phyloP scores from a whole-genome alignment of 768 basidiomycete species.

The Russula vinacea region DNA sequence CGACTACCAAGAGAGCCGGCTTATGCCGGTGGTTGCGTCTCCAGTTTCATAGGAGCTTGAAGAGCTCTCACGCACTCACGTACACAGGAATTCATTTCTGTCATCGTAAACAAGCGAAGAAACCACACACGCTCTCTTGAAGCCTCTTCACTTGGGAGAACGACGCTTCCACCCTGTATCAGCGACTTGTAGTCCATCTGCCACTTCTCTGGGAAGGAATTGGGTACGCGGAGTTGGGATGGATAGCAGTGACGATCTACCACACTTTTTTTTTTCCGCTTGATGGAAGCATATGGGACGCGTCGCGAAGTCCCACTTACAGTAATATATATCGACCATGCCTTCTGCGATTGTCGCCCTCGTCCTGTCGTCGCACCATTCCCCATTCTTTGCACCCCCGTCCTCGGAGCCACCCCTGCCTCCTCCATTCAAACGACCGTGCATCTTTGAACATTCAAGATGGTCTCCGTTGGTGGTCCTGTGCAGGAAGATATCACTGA shows the following conservation, averaged over 20 bases:
- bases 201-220: neutral
- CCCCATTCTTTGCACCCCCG: neutral
- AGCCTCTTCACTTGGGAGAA: neutral
- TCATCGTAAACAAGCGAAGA: too few species aligned
- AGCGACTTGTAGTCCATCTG: neutral
- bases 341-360: neutral
- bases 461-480: neutral
- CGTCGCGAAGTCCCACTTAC: neutral
- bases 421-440: constrained; percentile 18
- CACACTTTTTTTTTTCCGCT: neutral
- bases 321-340: neutral
- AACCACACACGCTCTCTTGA: too few species aligned
- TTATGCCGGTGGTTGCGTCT: too few species aligned
- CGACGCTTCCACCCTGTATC: too few species aligned
- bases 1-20: too few species aligned
- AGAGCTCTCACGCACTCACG: too few species aligned
- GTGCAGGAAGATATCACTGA: constrained; percentile 5
- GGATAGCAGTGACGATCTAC: neutral
- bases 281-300: neutral
- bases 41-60: too few species aligned
- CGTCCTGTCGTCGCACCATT: neutral
- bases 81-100: too few species aligned
- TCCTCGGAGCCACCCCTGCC: neutral
- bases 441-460: neutral
- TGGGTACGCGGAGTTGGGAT: neutral